Evolutionary conservation across 2,329 filamentous ascomycete genomes (phyloP).

Genomic region (Phyllosticta citrichinensis): DNA sequence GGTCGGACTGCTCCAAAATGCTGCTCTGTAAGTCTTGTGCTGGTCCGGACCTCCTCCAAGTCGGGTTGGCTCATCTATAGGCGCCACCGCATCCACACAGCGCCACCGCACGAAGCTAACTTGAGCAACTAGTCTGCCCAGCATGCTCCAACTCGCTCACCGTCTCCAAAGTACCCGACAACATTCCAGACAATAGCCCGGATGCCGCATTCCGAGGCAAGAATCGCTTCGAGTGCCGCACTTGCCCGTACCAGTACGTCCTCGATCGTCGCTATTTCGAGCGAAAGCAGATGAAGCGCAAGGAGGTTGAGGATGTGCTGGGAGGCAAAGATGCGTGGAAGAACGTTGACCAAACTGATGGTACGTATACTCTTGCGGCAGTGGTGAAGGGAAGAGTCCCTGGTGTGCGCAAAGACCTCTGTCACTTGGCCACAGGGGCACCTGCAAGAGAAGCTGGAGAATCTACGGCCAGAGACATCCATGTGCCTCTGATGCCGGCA

Average conservation of each 20-base stretch:
- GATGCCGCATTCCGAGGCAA: constrained; percentile 23
- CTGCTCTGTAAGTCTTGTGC: constrained; percentile 48
- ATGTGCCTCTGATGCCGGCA: neutral
- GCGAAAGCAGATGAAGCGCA: constrained; percentile 67
- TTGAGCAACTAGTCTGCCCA: constrained; percentile 60
- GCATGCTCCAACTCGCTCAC: constrained; percentile 77
- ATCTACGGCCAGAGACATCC: neutral
- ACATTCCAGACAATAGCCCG: constrained; percentile 28
- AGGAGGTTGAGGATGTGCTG: constrained; percentile 82
- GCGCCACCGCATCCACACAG: neutral
- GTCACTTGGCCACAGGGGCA: neutral
- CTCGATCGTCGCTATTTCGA: constrained; percentile 75
- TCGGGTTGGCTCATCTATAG: neutral
- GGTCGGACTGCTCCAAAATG: constrained; percentile 35
- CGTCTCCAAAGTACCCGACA: constrained; percentile 44
- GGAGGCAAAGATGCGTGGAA: constrained; percentile 83
- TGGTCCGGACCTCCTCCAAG: neutral
- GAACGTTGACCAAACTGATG: constrained; percentile 73
- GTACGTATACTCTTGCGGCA: constrained; percentile 25
- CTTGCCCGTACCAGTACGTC: constrained; percentile 84
- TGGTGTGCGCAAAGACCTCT: too few relatives aligned
- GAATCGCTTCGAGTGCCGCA: constrained; percentile 91
- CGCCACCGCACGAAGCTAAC: constrained; percentile 3
- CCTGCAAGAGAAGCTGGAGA: neutral
- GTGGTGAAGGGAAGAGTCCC: too few relatives aligned